phyloP scores from a whole-genome alignment of 2,329 filamentous ascomycete genomes.

The Monosporascus sp. region DNA sequence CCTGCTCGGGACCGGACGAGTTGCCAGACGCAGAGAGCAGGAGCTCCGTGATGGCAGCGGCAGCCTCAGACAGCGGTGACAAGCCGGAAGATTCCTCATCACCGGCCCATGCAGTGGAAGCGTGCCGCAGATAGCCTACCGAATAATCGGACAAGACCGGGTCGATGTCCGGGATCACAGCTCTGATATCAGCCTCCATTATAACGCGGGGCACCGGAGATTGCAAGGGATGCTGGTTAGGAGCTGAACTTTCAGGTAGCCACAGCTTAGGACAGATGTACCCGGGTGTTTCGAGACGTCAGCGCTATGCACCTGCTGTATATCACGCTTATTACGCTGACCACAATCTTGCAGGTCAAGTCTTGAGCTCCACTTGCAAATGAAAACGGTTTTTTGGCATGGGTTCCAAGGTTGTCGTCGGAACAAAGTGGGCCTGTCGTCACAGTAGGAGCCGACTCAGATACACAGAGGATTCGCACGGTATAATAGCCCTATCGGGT shows the following conservation, averaged over 20 bases:
- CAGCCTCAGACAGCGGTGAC: conserved; percentile 80
- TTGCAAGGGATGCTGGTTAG: conserved; percentile 4
- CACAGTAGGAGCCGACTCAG: no score
- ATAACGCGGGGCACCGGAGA: conserved; percentile 9
- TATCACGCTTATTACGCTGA: no score
- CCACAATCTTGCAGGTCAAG: no score
- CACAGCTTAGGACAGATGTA: no score
- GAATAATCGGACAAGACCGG: conserved; percentile 87
- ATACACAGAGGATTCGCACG: no score
- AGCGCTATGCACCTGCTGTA: no score
- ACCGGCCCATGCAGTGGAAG: conserved; percentile 73
- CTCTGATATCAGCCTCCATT: conserved; percentile 87
- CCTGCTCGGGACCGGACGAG: conserved; percentile 64
- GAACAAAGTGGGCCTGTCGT: no score
- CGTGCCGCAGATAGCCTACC: conserved; percentile 89
- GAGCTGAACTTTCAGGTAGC: neutral
- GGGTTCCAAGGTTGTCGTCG: no score
- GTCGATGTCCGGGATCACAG: conserved; percentile 81
- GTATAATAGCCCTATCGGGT: no score
- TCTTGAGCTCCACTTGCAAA: no score
- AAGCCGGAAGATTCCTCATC: conserved; percentile 66
- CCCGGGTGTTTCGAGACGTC: no score
- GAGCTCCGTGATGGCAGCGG: conserved; percentile 77
- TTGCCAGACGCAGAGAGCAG: conserved; percentile 91
- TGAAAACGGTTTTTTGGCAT: no score